phyloP scores from a whole-genome alignment of 805 yeast genomes.

The Kuraishia hungarica region DNA sequence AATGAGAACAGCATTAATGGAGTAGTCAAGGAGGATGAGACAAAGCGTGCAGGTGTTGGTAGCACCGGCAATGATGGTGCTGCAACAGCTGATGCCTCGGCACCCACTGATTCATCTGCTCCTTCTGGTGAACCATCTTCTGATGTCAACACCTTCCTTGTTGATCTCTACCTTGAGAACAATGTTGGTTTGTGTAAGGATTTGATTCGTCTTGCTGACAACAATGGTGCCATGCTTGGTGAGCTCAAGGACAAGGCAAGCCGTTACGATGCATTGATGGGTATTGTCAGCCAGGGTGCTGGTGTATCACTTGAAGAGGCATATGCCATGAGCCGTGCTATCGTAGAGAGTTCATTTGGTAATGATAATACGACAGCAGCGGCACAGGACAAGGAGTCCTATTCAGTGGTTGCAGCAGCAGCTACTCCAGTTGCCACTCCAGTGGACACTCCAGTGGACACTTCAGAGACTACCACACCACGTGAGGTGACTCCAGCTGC shows the following conservation, averaged over 20 bases:
- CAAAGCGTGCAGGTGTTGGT: background rate
- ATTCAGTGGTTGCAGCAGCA: background rate
- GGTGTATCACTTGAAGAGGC: conserved; percentile 2
- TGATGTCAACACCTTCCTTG: conserved; percentile 1
- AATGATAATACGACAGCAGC: background rate
- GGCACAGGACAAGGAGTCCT: background rate
- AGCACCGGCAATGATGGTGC: background rate
- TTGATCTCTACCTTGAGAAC: conserved; percentile 1
- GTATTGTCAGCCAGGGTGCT: conserved; percentile 1
- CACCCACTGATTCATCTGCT: background rate
- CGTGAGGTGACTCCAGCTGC: too few relatives aligned
- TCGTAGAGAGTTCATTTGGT: background rate
- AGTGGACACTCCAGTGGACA: background rate
- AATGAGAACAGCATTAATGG: background rate
- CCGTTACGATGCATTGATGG: conserved; percentile 1
- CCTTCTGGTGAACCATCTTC: background rate
- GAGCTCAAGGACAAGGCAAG: conserved; percentile 3
- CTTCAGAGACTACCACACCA: too few relatives aligned
- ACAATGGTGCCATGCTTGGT: background rate
- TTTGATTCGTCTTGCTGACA: conserved; percentile 1
- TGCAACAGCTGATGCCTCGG: background rate
- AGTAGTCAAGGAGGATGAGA: background rate
- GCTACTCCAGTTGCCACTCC: background rate
- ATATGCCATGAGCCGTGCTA: conserved; percentile 3
- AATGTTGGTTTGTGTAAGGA: conserved; percentile 1